phyloP scores from a whole-genome alignment of 768 basidiomycete genomes.

The Artomyces pyxidatus region DNA sequence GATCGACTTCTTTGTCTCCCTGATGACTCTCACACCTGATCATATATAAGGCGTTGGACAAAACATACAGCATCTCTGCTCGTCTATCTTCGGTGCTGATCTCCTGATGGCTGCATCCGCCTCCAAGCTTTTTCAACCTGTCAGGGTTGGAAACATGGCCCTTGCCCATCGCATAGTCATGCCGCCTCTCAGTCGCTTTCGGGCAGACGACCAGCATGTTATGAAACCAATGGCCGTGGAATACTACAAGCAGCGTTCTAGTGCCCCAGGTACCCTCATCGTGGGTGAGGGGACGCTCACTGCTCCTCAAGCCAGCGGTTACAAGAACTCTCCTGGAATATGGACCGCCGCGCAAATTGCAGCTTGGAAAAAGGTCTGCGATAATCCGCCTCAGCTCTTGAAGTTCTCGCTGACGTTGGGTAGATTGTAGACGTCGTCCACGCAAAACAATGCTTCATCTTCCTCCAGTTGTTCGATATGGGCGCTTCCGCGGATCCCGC shows the following conservation, averaged over 20 bases:
- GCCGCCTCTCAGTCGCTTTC: constrained; percentile 17
- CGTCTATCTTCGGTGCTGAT: no score
- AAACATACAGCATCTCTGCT: no score
- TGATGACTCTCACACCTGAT: no score
- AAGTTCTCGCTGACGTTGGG: background rate
- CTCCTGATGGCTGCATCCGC: no score
- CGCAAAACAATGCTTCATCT: constrained; percentile 25
- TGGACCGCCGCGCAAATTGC: background rate
- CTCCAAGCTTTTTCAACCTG: constrained; percentile 16
- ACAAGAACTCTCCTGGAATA: background rate
- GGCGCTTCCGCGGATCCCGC: constrained; percentile 19
- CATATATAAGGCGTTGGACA: no score
- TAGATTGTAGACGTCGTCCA: constrained; percentile 27
- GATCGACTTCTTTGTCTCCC: no score
- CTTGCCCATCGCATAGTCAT: constrained; percentile 17
- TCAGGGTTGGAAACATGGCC: constrained; percentile 10
- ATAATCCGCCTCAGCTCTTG: background rate
- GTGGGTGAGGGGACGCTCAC: background rate
- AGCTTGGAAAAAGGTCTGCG: background rate
- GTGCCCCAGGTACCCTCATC: constrained; percentile 9
- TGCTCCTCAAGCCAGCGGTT: background rate
- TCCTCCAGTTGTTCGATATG: constrained; percentile 30
- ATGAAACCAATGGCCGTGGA: background rate
- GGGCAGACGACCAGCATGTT: constrained; percentile 6
- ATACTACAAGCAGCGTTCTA: constrained; percentile 10